Conservation (phyloP, 2,329 filamentous ascomycete species). For the Cordyceps militaris region DNA sequence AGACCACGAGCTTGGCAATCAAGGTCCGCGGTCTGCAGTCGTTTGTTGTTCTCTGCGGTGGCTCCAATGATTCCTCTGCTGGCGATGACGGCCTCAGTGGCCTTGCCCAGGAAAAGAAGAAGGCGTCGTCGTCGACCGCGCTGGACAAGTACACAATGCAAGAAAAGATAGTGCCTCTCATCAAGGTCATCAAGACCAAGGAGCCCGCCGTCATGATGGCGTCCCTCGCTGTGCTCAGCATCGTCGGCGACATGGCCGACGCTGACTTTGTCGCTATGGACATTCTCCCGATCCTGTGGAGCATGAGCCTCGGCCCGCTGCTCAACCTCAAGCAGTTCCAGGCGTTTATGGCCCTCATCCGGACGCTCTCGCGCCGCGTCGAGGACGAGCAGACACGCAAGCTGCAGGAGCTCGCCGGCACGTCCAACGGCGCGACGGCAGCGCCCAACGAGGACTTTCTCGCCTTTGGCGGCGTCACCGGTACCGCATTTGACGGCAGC, state of each 20-base stretch:
- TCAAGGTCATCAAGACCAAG: slow-evolving; percentile 93
- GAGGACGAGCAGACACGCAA: slow-evolving; percentile 87
- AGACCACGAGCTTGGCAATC: slow-evolving; percentile 87
- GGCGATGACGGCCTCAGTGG: slow-evolving; percentile 69
- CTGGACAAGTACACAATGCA: slow-evolving; percentile 98
- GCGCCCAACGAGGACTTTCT: slow-evolving; percentile 59
- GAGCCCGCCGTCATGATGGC: slow-evolving; percentile 98
- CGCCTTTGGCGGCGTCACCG: slow-evolving; percentile 61
- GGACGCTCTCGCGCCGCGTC: slow-evolving; percentile 67
- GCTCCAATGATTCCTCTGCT: slow-evolving; percentile 45
- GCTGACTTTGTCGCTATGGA: slow-evolving; percentile 89
- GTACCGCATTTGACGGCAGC: slow-evolving; percentile 46
- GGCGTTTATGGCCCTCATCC: slow-evolving; percentile 83
- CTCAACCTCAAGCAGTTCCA: slow-evolving; percentile 85
- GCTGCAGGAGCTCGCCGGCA: slow-evolving; percentile 71
- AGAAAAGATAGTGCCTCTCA: slow-evolving; percentile 86
- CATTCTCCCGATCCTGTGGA: slow-evolving; percentile 83
- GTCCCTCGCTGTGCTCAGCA: slow-evolving; percentile 72
- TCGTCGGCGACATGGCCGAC: slow-evolving; percentile 77
- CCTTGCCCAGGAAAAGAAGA: slow-evolving; percentile 51
- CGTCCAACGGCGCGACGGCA: slow-evolving; percentile 41
- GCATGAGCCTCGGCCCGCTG: slow-evolving; percentile 82
- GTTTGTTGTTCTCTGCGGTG: slow-evolving; percentile 83
- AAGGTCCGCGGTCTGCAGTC: slow-evolving; percentile 90
- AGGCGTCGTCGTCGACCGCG: slow-evolving; percentile 63